Evolutionary conservation across 345 rosid genomes (phyloP), one percentile per base, ranked within the genome.

Genomic region (Salix exigua): DNA sequence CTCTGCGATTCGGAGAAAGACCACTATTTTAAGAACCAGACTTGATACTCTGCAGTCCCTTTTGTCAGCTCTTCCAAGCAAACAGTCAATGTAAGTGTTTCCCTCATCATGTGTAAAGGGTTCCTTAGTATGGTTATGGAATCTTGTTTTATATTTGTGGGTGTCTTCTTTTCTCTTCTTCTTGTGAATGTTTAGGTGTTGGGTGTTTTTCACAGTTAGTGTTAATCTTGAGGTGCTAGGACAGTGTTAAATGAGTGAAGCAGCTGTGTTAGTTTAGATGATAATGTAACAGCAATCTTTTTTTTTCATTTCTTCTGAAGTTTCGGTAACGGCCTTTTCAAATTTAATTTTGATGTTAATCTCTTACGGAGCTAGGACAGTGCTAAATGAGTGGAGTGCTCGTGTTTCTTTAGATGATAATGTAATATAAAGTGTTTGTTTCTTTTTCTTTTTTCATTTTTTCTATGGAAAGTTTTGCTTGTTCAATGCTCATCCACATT

Each of bases 1-100:
- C 21, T 96, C 99, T 30, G 89, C 95, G 25, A 87, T 86, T 48
- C 86, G 97, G 76, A 90, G 99, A 80, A 96, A 93, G 90, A 90
- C 91, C 76, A 91, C 98, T 2, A 96, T 96, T 60, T 84, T 96
- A 51, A 92, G 94, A 66, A 96, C 97, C 64, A 84, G 90, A 68
- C 88, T 96, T 21, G 99, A 96, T 76, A 85, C 89, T 77, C 82
- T 96, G 35, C 92, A 90, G 82, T 85, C 97, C 78, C 88, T 89
- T 70, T 85, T 96, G 76, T 76, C 92, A 5, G 83, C 83, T 84
- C 90, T 89, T 75, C 91, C 91, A 38, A 88, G 91, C 58, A 96
- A 88, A 85, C 91, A 88, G 72, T 91, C 90, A 60, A 82, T 89
- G 97, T 92, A 82, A 35, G 74, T 68, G 31, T 12, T 12, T n/a